These are phyloP conservation scores for Bryum argenteum DNA, from an alignment of 225 moss, liverwort and hornwort species.

Conservation along the genomic window DNA sequence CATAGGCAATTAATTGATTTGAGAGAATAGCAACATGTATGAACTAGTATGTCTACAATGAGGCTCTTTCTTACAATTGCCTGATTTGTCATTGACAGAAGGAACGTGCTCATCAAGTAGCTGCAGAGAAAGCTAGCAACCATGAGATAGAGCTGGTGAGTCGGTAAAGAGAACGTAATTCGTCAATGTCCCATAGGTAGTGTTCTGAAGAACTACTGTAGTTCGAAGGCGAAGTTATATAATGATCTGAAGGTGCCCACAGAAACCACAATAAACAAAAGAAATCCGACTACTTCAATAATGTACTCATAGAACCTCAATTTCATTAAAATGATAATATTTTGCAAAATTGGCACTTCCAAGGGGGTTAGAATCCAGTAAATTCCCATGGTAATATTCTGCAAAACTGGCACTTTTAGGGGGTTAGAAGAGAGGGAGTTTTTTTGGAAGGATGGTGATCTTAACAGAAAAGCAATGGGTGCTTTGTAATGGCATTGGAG, in stretches of 20 bases:
- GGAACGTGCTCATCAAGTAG: slow-evolving; percentile 41
- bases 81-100: slow-evolving; percentile 45
- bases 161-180: slow-evolving; percentile 13
- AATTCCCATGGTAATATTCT: too few relatives aligned
- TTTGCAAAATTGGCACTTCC: too few relatives aligned
- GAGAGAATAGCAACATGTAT: slow-evolving; percentile 13
- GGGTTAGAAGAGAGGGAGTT: too few relatives aligned
- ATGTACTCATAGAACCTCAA: too few relatives aligned
- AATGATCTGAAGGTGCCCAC: slow-evolving; percentile 18
- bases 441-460: too few relatives aligned
- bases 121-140: slow-evolving; percentile 52
- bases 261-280: too few relatives aligned
- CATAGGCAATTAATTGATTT: slow-evolving; percentile 1
- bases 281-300: too few relatives aligned
- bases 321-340: too few relatives aligned
- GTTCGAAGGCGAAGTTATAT: slow-evolving; percentile 9
- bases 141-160: slow-evolving; percentile 64
- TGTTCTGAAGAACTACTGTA: neutral
- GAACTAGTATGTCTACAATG: slow-evolving; percentile 1
- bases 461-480: too few relatives aligned
- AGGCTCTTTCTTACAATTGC: slow-evolving; percentile 12
- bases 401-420: too few relatives aligned
- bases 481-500: too few relatives aligned
- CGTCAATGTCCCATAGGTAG: neutral
- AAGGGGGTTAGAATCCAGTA: too few relatives aligned